These are phyloP conservation scores for Pseudomicrostroma phylloplanum DNA, from an alignment of 1,284 basidiomycete genomes.

Conservation along the genomic window DNA sequence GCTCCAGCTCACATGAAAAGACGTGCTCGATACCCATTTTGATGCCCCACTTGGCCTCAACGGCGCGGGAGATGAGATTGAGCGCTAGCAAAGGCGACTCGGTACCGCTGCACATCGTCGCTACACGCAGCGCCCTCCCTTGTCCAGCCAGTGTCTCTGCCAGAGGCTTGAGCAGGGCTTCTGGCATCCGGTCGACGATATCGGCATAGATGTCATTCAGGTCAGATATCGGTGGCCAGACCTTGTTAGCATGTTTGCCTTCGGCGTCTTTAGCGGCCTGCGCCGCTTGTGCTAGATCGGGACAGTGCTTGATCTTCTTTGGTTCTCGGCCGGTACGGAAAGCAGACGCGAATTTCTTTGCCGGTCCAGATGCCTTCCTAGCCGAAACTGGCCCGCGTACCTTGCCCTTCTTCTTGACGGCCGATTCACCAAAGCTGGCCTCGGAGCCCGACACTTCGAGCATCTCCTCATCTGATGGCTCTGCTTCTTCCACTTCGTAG, in stretches of 20 bases:
- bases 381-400: slow-evolving; percentile 6
- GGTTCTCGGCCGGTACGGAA: slow-evolving; percentile 22
- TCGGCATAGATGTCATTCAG: slow-evolving; percentile 77
- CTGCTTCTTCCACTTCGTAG: background rate
- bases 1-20: slow-evolving; percentile 95
- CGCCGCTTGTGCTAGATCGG: slow-evolving; percentile 17
- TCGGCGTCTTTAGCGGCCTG: slow-evolving; percentile 12
- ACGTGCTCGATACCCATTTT: slow-evolving; percentile 77
- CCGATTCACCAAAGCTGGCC: background rate
- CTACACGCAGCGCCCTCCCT: slow-evolving; percentile 80
- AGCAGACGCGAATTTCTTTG: slow-evolving; percentile 24
- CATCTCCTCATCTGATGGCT: background rate
- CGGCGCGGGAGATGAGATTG: slow-evolving; percentile 69
- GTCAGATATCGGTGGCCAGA: slow-evolving; percentile 69
- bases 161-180: slow-evolving; percentile 41
- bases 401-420: slow-evolving; percentile 7
- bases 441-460: slow-evolving; percentile 12
- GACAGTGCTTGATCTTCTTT: slow-evolving; percentile 23
- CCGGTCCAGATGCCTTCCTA: slow-evolving; percentile 12
- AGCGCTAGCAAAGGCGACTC: slow-evolving; percentile 88
- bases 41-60: slow-evolving; percentile 65
- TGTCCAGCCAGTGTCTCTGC: slow-evolving; percentile 60
- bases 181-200: slow-evolving; percentile 66
- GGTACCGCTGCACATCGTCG: slow-evolving; percentile 95
- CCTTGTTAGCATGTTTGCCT: slow-evolving; percentile 19